Base-by-base conservation (phyloP, 1,139 yeast genomes). In the Suhomyces yuchorum region DNA sequence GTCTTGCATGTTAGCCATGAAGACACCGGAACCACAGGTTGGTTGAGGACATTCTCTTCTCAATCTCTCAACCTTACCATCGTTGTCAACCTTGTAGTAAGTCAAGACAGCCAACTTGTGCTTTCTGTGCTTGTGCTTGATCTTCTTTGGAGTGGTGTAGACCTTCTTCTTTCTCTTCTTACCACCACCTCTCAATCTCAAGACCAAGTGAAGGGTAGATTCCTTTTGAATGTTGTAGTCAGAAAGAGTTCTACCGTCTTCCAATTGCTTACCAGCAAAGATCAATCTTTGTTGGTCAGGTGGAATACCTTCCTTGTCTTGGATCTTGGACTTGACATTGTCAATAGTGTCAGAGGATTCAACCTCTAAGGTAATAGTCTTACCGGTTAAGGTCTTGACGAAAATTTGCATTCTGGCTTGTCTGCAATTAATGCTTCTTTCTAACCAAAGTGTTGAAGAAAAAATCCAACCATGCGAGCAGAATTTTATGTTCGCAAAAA, bases 171-270 rank as follows among this genome's bases (percentile, higher is more conserved):
- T 91, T 91, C 89, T 90, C 89, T 96, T 92, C 91, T 93, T 93
- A 88, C 93, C 93, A 88, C 97, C 98, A 87, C 98, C 98, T 85
- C 98, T 89, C 78, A 93, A 89, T 85, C 98, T 91, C 62, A 93
- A 82, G 71, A 93, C 98, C 79, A 93, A 86, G 81, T 93, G 97
- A 63, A 93, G 79, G 64, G 98, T 93, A 61, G 98, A 92, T 84
- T 93, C 99, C 90, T 93, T 92, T 84, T 92, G 97, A 83, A 93
- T 93, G 95, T 92, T 92, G 96, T 93, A 93, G 85, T 93, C 99
- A 66, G 96, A 87, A 69, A 93, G 84, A 64, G 98, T 92, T 85
- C 98, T 90, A 70, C 97, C 97, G 70, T 93, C 98, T 82, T 92
- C 98, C 76, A 93, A 88, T 82, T 92, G 98, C 86, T 91, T 92